These are phyloP conservation scores for Gaeumannomyces tritici DNA, from an alignment of 2,329 filamentous ascomycete species.

Conservation along the genomic window DNA sequence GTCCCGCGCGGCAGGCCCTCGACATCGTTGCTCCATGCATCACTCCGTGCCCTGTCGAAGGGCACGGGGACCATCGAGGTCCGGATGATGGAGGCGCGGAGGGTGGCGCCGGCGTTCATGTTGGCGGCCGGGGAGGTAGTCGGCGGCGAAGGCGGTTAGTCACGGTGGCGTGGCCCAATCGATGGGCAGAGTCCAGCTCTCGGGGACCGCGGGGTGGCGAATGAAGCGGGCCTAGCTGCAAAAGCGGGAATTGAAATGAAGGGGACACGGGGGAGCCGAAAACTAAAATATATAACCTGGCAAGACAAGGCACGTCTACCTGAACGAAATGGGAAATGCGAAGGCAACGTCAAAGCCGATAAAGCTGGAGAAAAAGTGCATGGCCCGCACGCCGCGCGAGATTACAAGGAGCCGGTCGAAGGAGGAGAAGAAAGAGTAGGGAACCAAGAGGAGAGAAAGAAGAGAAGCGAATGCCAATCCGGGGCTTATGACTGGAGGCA, in stretches of 20 bases:
- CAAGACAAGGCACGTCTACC: background rate
- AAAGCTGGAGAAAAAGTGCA: background rate
- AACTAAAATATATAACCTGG: background rate
- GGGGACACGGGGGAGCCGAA: background rate
- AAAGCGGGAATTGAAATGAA: background rate
- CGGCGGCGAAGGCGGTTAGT: background rate
- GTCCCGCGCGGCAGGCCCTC: background rate
- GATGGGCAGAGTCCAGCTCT: background rate
- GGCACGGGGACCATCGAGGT: background rate
- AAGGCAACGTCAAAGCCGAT: background rate
- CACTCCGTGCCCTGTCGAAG: background rate
- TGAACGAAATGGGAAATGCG: background rate
- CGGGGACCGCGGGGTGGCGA: background rate
- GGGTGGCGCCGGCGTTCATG: slow-evolving; percentile 3
- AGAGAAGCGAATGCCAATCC: background rate
- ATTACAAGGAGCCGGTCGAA: background rate
- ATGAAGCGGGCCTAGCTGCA: background rate
- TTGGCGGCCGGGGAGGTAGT: background rate
- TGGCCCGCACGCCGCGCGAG: background rate
- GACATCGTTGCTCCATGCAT: background rate
- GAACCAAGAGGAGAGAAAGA: background rate
- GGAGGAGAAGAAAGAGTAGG: background rate
- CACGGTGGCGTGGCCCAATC: background rate
- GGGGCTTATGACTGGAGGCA: background rate
- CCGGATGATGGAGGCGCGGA: slow-evolving; percentile 1